phyloP scores from a whole-genome alignment of 768 basidiomycete genomes.

The Leccinum longicurvipes region DNA sequence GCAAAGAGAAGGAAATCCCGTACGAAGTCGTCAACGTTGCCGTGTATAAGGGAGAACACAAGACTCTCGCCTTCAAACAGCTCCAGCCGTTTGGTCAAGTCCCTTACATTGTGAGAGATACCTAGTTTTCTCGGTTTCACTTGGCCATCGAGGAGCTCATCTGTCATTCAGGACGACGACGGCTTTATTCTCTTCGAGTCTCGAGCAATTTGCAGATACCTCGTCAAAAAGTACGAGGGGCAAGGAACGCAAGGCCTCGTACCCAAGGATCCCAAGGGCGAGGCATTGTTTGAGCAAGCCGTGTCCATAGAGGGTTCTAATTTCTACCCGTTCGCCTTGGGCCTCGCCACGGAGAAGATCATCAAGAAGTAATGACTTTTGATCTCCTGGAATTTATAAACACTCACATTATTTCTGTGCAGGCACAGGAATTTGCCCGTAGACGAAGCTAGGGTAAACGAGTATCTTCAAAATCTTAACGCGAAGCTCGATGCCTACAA shows the following conservation, averaged over 20 bases:
- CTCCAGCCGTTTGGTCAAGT: conserved; percentile 9
- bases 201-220: conserved; percentile 18
- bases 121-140: background rate
- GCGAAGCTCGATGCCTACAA: conserved; percentile 51
- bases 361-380: conserved; percentile 44
- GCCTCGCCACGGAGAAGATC: conserved; percentile 45
- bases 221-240: conserved; percentile 25
- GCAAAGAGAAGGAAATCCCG: conserved; percentile 38
- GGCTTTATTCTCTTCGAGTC: background rate
- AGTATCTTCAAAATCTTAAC: conserved; percentile 25
- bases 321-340: conserved; percentile 47
- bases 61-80: conserved; percentile 7
- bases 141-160: background rate
- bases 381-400: background rate
- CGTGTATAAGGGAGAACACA: conserved; percentile 10
- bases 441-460: conserved; percentile 25
- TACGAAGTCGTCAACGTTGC: conserved; percentile 32
- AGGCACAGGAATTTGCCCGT: conserved; percentile 7
- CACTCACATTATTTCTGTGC: conserved; percentile 3
- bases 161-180: background rate
- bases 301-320: conserved; percentile 25
- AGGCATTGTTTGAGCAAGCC: conserved; percentile 20
- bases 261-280: conserved; percentile 11
- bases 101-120: conserved; percentile 8
- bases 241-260: conserved; percentile 22